Evolutionary conservation across 768 basidiomycete species (phyloP), one percentile per base, ranked within the genome.

Genomic region (Hemileccinum impolitum): DNA sequence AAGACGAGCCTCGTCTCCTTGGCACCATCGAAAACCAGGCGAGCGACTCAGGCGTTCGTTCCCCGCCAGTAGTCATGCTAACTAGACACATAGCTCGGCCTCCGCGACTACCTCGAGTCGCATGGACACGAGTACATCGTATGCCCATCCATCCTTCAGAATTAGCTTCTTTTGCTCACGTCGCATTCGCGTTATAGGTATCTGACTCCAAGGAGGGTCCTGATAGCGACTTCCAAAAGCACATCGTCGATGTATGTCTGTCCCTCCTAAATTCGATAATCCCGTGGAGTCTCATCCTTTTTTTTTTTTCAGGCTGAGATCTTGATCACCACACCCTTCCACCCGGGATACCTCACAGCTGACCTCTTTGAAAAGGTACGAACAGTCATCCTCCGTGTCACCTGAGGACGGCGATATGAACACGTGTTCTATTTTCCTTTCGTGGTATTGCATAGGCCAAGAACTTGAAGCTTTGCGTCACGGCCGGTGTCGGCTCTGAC

Each of bases 401-500:
- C 32, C 54, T 30, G 43, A 35, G 38, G 42, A 31, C 13, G 34
- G 13, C 17, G 17, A 36, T 15, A 26, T 11, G 10, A 38, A 18
- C 26, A 8, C n/a, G 17, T 21, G n/a, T 11, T 9, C 10, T 18
- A 13, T 38, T 46, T 6, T 25, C 12, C 19, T 30, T 23, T 23
- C 23, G n/a, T n/a, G n/a, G 26, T 4, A 28, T 28, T 28, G 11
- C 28, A 21, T 26, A 89, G 79, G 90, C 92, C 14, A 85, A 86
- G 70, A 92, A 94, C 59, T 81, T 95, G 51, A 94, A 92, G 70
- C 62, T 94, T 45, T 89, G 87, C 61, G 79, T 94, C 61, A 94
- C 92, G 28, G 92, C 91, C 50, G 90, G 87, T 64, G 90, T 92
- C 39, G 87, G 91, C 6, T 90, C 86, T 18, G 92, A 94, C 70